A percentile compares a stretch with the other conserved stretches of the same genome.
Evolutionary conservation across 2,329 filamentous ascomycete species (phyloP).

Genomic region (Botrytis cinerea): DNA sequence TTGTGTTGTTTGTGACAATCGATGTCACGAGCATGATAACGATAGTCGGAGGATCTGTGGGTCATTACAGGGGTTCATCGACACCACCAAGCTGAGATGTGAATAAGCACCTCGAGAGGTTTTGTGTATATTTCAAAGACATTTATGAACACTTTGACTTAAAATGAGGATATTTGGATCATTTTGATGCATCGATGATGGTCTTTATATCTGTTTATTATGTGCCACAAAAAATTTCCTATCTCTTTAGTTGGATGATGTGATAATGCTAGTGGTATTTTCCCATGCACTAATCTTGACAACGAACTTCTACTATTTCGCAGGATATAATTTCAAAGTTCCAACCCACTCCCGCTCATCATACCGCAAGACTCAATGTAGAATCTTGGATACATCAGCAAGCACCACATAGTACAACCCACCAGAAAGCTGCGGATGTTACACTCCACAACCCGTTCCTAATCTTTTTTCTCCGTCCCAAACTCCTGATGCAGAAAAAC

Average conservation of each 20-base stretch:
- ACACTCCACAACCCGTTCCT: background rate
- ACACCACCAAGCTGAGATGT: background rate
- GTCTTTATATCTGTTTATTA: background rate
- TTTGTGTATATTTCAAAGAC: background rate
- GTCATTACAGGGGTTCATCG: background rate
- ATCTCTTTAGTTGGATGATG: background rate
- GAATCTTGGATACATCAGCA: background rate
- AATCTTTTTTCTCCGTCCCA: background rate
- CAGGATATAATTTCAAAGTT: background rate
- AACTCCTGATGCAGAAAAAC: conserved; percentile 46
- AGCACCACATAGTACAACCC: background rate
- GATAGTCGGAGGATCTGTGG: background rate
- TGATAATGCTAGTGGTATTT: background rate
- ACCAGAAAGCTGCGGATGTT: background rate
- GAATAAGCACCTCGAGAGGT: background rate
- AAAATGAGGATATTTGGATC: background rate
- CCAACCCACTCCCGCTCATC: background rate
- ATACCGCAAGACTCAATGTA: background rate
- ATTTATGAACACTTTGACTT: background rate
- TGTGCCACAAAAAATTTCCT: background rate
- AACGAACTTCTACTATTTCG: background rate
- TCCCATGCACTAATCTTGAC: background rate
- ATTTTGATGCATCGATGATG: background rate
- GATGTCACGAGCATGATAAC: conserved; percentile 2
- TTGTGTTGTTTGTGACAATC: background rate